Evolutionary conservation across 2,329 filamentous ascomycete species (phyloP), one percentile per base, ranked within the genome.

Genomic region (Macrophomina tecta): DNA sequence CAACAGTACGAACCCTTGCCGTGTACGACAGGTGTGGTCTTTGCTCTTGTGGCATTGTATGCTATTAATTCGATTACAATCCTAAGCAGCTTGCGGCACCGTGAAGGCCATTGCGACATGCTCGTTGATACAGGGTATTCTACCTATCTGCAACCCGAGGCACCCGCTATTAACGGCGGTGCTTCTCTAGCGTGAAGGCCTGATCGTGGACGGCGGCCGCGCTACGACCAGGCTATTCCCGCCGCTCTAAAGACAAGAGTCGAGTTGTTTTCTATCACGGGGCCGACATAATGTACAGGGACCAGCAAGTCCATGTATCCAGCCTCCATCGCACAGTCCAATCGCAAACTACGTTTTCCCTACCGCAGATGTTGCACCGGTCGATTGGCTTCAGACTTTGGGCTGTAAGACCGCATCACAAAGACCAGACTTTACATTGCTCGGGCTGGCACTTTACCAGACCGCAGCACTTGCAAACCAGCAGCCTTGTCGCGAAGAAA

Each of bases 131-230:
- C 71, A 68, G 72, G 72, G 70, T 73, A 63, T 65, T 36, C 40
- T 38, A 51, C 46, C 23, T 6, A n/a, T 18, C 46, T 18, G 51
- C 32, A 4, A 5, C 3, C 18, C 45, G 14, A 32, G 8, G 4
- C 23, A 8, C 51, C 28, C 18, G 14, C 8, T 38, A 46, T 16
- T 40, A 9, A 23, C 32, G 11, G 23, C 18, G 23, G 18, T 67
- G 48, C 11, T 32, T 53, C 30, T 53, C 71, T 52, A 83, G 82
- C 12, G 82, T 85, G 68, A 79, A 82, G 46, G 82, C 87, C 42
- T 83, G 82, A 83, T 85, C 2, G 78, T 85, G 36, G 79, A 81
- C 67, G 68, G 69, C 38, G 73, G 79, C 67, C 65, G 74, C n/a
- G 9, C 67, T 28, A 70, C 68, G 8, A 73, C 75, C 8, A 38